phyloP scores from a whole-genome alignment of 208 protist genomes.

The Naegleria lovaniensis region DNA sequence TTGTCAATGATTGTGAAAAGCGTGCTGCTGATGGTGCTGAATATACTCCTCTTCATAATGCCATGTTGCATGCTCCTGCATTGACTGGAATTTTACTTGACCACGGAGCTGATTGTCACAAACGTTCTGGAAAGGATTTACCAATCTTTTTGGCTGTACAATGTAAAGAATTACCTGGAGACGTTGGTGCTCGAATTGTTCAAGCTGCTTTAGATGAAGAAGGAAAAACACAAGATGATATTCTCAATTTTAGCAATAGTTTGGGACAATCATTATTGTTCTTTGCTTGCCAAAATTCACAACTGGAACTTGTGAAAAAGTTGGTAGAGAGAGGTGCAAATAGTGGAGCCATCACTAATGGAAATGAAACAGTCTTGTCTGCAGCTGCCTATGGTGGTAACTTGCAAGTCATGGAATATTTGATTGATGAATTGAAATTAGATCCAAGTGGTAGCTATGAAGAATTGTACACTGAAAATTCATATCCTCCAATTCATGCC shows the following conservation, averaged over 20 bases:
- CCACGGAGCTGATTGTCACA: neutral
- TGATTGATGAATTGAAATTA: neutral
- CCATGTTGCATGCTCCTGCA: neutral
- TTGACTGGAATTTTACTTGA: neutral
- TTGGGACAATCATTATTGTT: neutral
- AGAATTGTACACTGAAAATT: neutral
- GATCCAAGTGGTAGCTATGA: neutral
- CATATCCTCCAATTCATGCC: neutral
- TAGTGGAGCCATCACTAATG: neutral
- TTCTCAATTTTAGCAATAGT: neutral
- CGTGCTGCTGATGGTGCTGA: neutral
- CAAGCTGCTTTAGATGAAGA: neutral
- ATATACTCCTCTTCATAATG: neutral
- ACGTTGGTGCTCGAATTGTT: neutral
- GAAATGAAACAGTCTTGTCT: neutral
- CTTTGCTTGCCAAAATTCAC: neutral
- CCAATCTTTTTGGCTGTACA: constrained; percentile 1
- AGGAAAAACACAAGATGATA: neutral
- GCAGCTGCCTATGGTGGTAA: neutral
- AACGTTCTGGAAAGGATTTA: neutral
- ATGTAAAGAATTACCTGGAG: neutral
- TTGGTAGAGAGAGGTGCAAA: neutral
- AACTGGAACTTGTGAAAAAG: neutral
- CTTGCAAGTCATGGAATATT: neutral
- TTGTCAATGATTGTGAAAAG: no score